phyloP scores from a whole-genome alignment of 345 rosid species.

The Passiflora organensis region DNA sequence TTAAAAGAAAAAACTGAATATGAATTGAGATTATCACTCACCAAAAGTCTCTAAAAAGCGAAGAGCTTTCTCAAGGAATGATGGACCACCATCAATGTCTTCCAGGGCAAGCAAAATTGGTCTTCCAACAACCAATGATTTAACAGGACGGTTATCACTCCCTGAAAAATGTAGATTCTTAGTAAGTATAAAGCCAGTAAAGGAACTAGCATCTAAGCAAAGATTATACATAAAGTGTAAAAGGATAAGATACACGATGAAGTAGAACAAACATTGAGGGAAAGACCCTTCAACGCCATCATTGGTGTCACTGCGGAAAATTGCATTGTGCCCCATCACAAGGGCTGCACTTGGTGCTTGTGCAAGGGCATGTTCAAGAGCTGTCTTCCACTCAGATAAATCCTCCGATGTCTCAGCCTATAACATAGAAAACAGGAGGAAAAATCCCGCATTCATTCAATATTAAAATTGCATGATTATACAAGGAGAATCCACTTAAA shows the following conservation, averaged over 20 bases:
- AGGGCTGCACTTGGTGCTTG: conserved; percentile 98
- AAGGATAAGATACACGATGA: conserved; percentile 7
- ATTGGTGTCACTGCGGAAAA: conserved; percentile 64
- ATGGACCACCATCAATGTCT: conserved; percentile 98
- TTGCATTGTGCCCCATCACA: conserved; percentile 90
- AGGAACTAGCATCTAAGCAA: conserved; percentile 4
- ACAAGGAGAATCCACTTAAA: no score
- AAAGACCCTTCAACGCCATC: conserved; percentile 79
- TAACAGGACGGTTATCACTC: conserved; percentile 86
- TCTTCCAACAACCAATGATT: conserved; percentile 97
- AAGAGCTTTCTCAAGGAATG: conserved; percentile 99
- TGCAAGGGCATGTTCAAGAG: conserved; percentile 87
- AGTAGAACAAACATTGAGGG: conserved; percentile 59
- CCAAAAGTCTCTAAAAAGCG: conserved; percentile 88
- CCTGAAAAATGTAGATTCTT: conserved; percentile 36
- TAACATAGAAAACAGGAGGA: conserved; percentile 7
- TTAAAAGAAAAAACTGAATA: conserved; percentile 8
- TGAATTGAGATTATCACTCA: conserved; percentile 31
- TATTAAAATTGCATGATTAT: no score
- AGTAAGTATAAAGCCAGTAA: conserved; percentile 6
- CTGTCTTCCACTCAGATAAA: conserved; percentile 91
- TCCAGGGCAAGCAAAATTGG: conserved; percentile 98
- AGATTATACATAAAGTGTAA: background rate
- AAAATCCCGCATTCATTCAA: no score
- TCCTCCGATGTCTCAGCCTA: conserved; percentile 96